Evolutionary conservation across 2,329 filamentous ascomycete species (phyloP).

Genomic region (Nigrospora sphaerica): DNA sequence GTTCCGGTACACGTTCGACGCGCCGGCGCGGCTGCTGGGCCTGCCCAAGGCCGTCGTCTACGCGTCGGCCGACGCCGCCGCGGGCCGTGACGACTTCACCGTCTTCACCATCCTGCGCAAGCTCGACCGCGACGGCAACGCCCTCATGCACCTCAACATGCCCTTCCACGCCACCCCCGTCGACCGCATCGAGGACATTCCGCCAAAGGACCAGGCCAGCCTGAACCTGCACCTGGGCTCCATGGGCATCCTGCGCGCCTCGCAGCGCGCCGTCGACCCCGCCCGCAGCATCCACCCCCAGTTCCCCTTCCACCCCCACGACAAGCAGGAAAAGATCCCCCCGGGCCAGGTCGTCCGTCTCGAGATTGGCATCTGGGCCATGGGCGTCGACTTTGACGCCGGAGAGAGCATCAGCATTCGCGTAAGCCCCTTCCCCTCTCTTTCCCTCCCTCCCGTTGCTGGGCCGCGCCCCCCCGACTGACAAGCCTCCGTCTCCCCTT

Average conservation of each 20-base stretch:
- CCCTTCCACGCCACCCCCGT: slow-evolving; percentile 22
- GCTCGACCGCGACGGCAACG: slow-evolving; percentile 30
- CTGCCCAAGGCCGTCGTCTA: slow-evolving; percentile 38
- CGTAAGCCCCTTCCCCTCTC: slow-evolving; percentile 21
- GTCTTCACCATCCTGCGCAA: slow-evolving; percentile 38
- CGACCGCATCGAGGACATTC: slow-evolving; percentile 17
- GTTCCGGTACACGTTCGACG: slow-evolving; percentile 31
- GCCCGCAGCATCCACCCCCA: slow-evolving; percentile 20
- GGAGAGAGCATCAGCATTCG: slow-evolving; percentile 12
- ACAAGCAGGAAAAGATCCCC: slow-evolving; percentile 12
- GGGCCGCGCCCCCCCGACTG: slow-evolving; percentile 16
- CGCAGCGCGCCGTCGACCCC: slow-evolving; percentile 29
- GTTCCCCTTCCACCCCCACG: slow-evolving; percentile 19
- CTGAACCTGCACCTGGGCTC: slow-evolving; percentile 33
- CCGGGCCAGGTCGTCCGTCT: slow-evolving; percentile 14
- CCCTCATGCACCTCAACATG: slow-evolving; percentile 33
- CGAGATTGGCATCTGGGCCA: slow-evolving; percentile 21
- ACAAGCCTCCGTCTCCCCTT: slow-evolving; percentile 23
- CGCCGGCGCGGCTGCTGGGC: slow-evolving; percentile 33
- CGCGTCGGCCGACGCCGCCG: slow-evolving; percentile 25
- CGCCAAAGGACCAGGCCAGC: slow-evolving; percentile 27
- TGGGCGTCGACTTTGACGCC: slow-evolving; percentile 19
- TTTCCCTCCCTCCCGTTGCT: slow-evolving; percentile 2
- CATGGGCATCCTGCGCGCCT: slow-evolving; percentile 35
- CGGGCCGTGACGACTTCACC: slow-evolving; percentile 33